These are phyloP conservation scores for Phytophthora sojae DNA, from an alignment of 352 stramenopile genomes.

Conservation along the genomic window DNA sequence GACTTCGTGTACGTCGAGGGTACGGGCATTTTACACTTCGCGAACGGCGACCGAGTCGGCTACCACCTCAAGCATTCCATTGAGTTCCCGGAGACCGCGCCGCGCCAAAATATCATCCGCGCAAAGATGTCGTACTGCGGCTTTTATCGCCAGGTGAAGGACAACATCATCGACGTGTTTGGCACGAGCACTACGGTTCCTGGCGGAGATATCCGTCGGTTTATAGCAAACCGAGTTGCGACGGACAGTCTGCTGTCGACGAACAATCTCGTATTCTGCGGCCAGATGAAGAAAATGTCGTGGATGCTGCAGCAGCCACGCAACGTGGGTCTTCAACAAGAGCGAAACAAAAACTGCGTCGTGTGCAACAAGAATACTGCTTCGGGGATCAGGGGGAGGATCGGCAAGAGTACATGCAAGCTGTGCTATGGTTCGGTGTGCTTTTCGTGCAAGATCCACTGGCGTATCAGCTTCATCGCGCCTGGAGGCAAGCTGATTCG, in stretches of 20 bases:
- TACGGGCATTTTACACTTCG: slow-evolving; percentile 19
- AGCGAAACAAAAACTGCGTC: slow-evolving; percentile 1
- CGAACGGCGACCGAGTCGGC: slow-evolving; percentile 34
- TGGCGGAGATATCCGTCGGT: slow-evolving; percentile 7
- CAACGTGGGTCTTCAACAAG: slow-evolving; percentile 19
- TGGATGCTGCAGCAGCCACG: slow-evolving; percentile 10
- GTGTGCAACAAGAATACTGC: slow-evolving; percentile 19
- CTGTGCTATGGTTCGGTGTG: slow-evolving; percentile 30
- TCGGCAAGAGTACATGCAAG: slow-evolving; percentile 22
- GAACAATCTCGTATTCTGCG: slow-evolving; percentile 30
- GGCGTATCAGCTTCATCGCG: slow-evolving; percentile 31
- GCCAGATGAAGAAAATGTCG: slow-evolving; percentile 41
- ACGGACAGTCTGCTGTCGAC: slow-evolving; percentile 12
- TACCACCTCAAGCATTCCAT: slow-evolving; percentile 32
- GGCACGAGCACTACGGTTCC: slow-evolving; percentile 37
- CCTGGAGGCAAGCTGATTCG: slow-evolving; percentile 20
- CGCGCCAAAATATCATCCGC: slow-evolving; percentile 47
- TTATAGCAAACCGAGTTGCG: neutral
- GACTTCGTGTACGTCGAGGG: slow-evolving; percentile 54
- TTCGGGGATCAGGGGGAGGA: slow-evolving; percentile 18
- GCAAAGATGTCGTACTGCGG: slow-evolving; percentile 47
- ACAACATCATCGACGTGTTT: slow-evolving; percentile 52
- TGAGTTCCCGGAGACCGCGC: slow-evolving; percentile 21
- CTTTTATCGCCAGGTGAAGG: slow-evolving; percentile 55
- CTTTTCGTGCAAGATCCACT: slow-evolving; percentile 24